Base-by-base conservation (phyloP, 2,329 filamentous ascomycete genomes). In the Aureobasidium vineae region DNA sequence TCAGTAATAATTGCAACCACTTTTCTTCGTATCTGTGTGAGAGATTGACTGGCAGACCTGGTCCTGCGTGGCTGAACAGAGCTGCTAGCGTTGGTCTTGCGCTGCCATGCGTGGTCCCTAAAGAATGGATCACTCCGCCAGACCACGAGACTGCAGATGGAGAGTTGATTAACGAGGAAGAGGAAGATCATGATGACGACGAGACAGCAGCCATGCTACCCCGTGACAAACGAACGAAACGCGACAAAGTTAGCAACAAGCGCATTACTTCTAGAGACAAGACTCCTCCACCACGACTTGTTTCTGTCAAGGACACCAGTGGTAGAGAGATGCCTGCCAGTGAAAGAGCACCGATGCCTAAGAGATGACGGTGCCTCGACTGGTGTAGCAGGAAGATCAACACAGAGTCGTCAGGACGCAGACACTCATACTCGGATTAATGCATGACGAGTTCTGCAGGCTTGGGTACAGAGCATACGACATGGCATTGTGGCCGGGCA, bases 1-100 rank as follows among this genome's bases (percentile, higher is more conserved):
- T 96, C 52, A 92, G 88, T 23, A 87, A 87, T 71, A 96, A 96
- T 77, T 96, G 91, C 83, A 96, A 96, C 76, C 91, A 96, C 76
- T 96, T 96, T 75, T 94, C 91, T 2, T 87, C 86, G 23, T 86
- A 89, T 72, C 83, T 96, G 21, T 92, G 90, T 77, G 82, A 88
- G 75, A 85, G 85, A 70, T 82, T 96, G 65, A 94, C 90, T 1
- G 86, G 88, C 6, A 84, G 85, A 53, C 80, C 86, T 0, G 90
- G 89, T 0, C 91, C 91, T 0, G 78, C 77, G 21, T 96, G 91
- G 89, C 79, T 96, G 64, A 96, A 96, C 73, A 85, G 91, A 65
- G 91, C 91, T 1, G 91, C 91, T n/a, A 89, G 85, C 71, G 91
- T 96, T 69, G 91, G 91, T 45, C 84, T 93, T 61, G 89, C 89